These are phyloP conservation scores for Fusarium haematococcum DNA, from an alignment of 2,329 filamentous ascomycete species.

Conservation along the genomic window DNA sequence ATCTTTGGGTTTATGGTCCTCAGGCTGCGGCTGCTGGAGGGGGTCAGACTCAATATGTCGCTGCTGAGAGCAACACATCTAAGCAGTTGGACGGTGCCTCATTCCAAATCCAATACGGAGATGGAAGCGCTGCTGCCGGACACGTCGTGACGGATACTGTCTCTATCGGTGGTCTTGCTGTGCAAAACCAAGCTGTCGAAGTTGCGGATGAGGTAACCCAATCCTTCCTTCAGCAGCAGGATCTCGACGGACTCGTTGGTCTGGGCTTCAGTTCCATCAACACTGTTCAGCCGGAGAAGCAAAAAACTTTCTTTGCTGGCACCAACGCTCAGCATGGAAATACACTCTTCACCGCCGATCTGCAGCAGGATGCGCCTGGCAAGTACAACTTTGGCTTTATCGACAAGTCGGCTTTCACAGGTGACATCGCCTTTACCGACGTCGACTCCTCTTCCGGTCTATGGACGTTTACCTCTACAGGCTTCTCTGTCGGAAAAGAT, in stretches of 20 bases:
- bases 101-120: conserved; percentile 60
- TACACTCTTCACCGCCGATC: conserved; percentile 74
- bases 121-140: conserved; percentile 57
- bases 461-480: conserved; percentile 67
- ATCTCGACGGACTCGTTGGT: conserved; percentile 58
- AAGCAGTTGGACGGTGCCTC: conserved; percentile 50
- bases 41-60: conserved; percentile 55
- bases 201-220: conserved; percentile 55
- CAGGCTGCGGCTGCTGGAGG: conserved; percentile 53
- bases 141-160: conserved; percentile 58
- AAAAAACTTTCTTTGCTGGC: conserved; percentile 59
- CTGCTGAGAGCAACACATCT: conserved; percentile 53
- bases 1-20: conserved; percentile 62
- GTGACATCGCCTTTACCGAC: conserved; percentile 70
- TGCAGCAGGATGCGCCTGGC: conserved; percentile 67
- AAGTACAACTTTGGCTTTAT: conserved; percentile 81
- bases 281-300: conserved; percentile 53
- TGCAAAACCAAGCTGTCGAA: conserved; percentile 57
- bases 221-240: conserved; percentile 53
- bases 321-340: conserved; percentile 31
- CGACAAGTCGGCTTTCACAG: conserved; percentile 71
- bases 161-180: conserved; percentile 56
- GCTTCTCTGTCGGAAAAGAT: conserved; percentile 29
- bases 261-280: conserved; percentile 58
- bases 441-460: conserved; percentile 72